phyloP scores from a whole-genome alignment of 75 land plant genomes.

The Cupressus sempervirens region DNA sequence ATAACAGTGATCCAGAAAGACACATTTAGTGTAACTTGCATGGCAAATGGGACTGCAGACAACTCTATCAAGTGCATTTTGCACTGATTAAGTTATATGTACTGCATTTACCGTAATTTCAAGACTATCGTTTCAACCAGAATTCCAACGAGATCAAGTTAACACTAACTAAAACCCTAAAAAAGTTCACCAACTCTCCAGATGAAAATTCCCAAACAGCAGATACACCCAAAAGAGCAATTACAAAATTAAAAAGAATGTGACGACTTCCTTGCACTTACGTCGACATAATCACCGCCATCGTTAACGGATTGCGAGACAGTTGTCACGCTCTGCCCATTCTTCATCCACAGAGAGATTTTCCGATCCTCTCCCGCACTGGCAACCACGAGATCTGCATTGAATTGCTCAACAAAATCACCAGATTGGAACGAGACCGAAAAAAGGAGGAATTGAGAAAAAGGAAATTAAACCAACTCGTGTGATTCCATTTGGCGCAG shows the following conservation, averaged over 20 bases:
- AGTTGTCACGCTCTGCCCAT: constrained; percentile 65
- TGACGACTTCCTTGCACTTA: constrained; percentile 14
- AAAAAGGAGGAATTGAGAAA: neutral
- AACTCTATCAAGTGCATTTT: neutral
- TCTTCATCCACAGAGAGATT: constrained; percentile 85
- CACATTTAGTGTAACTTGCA: neutral
- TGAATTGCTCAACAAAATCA: neutral
- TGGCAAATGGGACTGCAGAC: neutral
- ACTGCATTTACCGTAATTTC: neutral
- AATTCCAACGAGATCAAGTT: neutral
- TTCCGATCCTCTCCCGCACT: constrained; percentile 95
- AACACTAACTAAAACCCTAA: neutral
- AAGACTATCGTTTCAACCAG: neutral
- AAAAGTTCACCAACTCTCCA: neutral
- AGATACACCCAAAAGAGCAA: neutral
- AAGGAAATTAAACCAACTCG: constrained; percentile 45
- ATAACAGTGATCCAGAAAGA: neutral
- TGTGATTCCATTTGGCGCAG: constrained; percentile 93
- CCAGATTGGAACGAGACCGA: neutral
- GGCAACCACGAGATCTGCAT: constrained; percentile 88
- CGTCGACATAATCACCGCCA: constrained; percentile 68
- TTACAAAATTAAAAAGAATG: neutral
- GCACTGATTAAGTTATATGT: neutral
- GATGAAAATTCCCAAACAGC: neutral
- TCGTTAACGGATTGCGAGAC: constrained; percentile 51